Percentiles rank a stretch among this genome's conserved stretches.
phyloP scores from a whole-genome alignment of 176 grass and related monocot species.

The Coix lacrymajobi region DNA sequence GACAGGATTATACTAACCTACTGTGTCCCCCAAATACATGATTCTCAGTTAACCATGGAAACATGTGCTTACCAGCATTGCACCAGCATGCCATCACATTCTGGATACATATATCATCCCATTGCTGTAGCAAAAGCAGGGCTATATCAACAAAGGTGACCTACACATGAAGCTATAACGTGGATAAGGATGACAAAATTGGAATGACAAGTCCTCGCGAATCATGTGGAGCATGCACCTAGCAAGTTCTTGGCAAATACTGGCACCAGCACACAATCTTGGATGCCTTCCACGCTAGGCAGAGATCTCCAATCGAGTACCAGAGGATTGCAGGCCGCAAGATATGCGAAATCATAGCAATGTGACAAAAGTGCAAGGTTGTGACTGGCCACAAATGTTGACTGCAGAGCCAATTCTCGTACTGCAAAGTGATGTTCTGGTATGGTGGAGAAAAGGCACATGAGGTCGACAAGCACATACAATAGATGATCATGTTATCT shows the following conservation, averaged over 20 bases:
- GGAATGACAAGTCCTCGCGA: background rate
- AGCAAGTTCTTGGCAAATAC: conserved; percentile 1
- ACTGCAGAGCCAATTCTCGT: conserved; percentile 36
- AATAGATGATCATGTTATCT: conserved; percentile 16
- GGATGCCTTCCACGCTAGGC: background rate
- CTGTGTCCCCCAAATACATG: background rate
- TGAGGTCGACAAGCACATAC: conserved; percentile 16
- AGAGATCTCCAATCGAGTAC: background rate
- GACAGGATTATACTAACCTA: background rate
- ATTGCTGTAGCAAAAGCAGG: background rate
- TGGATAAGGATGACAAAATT: conserved; percentile 26
- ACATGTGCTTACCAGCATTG: background rate
- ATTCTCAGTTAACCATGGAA: background rate
- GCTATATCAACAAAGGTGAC: background rate
- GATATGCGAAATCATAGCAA: conserved; percentile 33
- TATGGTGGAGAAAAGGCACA: background rate
- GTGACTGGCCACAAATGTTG: conserved; percentile 45
- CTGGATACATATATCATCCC: background rate
- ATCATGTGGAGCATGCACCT: conserved; percentile 29
- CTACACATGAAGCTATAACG: conserved; percentile 30
- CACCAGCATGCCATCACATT: background rate
- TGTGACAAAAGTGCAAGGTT: conserved; percentile 17
- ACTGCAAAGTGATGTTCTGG: conserved; percentile 27
- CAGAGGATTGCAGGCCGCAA: conserved; percentile 10
- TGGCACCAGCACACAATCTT: background rate